Evolutionary conservation across 2,329 filamentous ascomycete species (phyloP), one percentile per base, ranked within the genome.

Genomic region (Raffaelea albimanens): DNA sequence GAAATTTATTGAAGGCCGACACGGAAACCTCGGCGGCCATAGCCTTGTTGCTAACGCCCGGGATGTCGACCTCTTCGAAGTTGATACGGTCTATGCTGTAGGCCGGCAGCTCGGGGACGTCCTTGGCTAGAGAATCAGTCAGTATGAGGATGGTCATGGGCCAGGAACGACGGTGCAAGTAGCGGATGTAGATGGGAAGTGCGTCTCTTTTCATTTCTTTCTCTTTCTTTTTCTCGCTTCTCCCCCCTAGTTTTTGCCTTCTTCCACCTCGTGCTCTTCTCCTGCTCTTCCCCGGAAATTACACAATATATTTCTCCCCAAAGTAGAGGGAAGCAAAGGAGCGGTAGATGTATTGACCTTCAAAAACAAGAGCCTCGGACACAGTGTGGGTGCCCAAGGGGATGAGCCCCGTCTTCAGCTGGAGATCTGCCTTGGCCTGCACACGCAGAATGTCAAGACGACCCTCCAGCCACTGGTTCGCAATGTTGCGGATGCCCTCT

Each of bases 391-490:
- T 83, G 53, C 91, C 90, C 20, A 97, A 71, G 40, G 78, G 78
- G 51, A 97, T 69, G 44, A 95, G 66, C 21, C 93, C 91, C 42
- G 89, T 86, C 62, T 82, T 88, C 48, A 97, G 66, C 29, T 75
- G 73, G 34, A 97, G 71, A 36, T 82, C 70, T 22, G 87, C 83
- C 58, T 83, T 84, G 40, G 85, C 91, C 47, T 82, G 73, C 14
- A 97, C 69, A 51, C 76, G 79, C 49, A 98, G 67, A 48, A 76
- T 72, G 11, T 80, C 76, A 49, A 97, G 69, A 46, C 80, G 82
- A 36, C 90, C 89, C 46, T 86, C 81, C 51, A 98, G 68, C 82
- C 88, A 97, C 63, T 95, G 85, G 61, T 93, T 88, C 42, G 87
- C 88, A 53, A 97, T 76, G 50, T 76, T 76, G 50, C 87, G 82